Conservation (phyloP, 164 flowering plant genomes). For the Liriodendron chinense region DNA sequence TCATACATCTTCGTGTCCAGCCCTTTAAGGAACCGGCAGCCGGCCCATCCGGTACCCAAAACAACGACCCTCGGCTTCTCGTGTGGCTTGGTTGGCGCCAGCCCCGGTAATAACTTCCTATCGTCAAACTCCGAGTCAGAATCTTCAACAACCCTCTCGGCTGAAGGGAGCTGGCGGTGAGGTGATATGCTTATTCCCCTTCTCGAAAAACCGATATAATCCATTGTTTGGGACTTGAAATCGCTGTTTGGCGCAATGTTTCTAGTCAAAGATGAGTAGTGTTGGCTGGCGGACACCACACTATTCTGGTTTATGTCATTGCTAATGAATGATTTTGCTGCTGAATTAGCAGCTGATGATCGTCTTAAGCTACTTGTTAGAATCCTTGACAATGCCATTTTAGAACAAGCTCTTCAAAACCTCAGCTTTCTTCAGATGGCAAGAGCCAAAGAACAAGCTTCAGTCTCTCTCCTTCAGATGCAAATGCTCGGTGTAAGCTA, state of each 20-base stretch:
- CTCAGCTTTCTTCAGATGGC: not conserved
- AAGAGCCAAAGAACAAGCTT: not conserved
- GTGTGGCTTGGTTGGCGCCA: conserved; percentile 65
- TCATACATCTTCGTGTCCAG: conserved; percentile 67
- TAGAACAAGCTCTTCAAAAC: not conserved
- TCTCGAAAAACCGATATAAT: conserved; percentile 24
- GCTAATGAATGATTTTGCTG: conserved; percentile 27
- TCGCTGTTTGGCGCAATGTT: conserved; percentile 14
- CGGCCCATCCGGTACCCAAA: conserved; percentile 87
- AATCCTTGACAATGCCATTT: conserved; percentile 58
- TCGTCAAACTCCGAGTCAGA: conserved; percentile 28
- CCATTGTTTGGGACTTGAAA: conserved; percentile 13
- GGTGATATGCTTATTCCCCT: conserved; percentile 55
- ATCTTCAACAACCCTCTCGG: conserved; percentile 34
- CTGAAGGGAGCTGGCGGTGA: conserved; percentile 30
- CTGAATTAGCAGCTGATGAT: conserved; percentile 14
- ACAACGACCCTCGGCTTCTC: conserved; percentile 89
- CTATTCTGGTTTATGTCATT: conserved; percentile 22
- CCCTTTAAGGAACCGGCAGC: conserved; percentile 83
- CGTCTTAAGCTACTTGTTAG: conserved; percentile 42
- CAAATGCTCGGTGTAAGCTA: not conserved
- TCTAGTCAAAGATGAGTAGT: conserved; percentile 15
- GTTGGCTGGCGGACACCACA: conserved; percentile 2
- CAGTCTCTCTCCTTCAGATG: not conserved
- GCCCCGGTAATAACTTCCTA: conserved; percentile 32